phyloP scores from a whole-genome alignment of 371 early-diverging fungal species.

The Circinella minor region DNA sequence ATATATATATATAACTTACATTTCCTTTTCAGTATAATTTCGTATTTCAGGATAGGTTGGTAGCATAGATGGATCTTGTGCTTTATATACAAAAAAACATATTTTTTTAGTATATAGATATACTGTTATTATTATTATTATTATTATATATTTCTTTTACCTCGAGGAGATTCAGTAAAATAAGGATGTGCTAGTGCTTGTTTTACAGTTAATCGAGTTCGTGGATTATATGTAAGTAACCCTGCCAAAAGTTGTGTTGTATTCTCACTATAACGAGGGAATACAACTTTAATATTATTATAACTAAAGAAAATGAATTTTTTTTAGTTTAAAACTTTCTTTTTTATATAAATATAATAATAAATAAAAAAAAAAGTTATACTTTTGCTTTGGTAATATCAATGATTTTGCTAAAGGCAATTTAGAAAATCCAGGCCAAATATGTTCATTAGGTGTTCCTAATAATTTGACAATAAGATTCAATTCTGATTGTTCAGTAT shows the following conservation, averaged over 20 bases:
- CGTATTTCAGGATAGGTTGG: slow-evolving; percentile 75
- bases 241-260: slow-evolving; percentile 76
- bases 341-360: too few relatives aligned
- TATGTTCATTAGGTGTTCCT: slow-evolving; percentile 79
- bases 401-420: slow-evolving; percentile 65
- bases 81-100: slow-evolving; percentile 12
- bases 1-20: slow-evolving; percentile 24
- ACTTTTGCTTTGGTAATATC: slow-evolving; percentile 58
- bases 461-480: slow-evolving; percentile 73
- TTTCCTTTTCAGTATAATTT: slow-evolving; percentile 51
- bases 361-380: too few relatives aligned
- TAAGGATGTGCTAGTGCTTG: slow-evolving; percentile 81
- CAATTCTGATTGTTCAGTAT: slow-evolving; percentile 79
- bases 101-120: neutral
- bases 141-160: slow-evolving; percentile 8
- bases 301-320: slow-evolving; percentile 31
- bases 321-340: too few relatives aligned
- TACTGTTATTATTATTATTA: neutral
- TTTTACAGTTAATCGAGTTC: slow-evolving; percentile 70
- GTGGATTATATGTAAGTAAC: slow-evolving; percentile 83
- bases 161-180: slow-evolving; percentile 72
- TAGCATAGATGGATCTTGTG: slow-evolving; percentile 61
- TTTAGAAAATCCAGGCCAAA: slow-evolving; percentile 77
- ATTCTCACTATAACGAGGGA: slow-evolving; percentile 63
- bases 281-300: slow-evolving; percentile 60